Conservation (phyloP, 1,139 yeast species). For the Pichia kudriavzevii region DNA sequence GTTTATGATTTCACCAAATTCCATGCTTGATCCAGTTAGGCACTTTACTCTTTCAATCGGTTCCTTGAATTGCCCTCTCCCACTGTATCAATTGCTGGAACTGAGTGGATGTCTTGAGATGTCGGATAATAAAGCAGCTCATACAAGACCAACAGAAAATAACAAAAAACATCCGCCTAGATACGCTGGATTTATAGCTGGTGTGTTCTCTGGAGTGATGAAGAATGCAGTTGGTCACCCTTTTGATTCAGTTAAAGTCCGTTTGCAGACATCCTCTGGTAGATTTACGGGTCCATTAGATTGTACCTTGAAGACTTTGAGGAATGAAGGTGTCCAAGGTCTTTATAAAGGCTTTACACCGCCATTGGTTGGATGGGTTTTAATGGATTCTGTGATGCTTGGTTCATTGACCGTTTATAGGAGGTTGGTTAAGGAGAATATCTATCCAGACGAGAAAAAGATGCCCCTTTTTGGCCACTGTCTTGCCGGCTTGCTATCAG, state of each 20-base stretch:
- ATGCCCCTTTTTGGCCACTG: conserved; percentile 71
- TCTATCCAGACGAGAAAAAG: conserved; percentile 49
- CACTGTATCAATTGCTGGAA: no score
- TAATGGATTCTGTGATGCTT: conserved; percentile 85
- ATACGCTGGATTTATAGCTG: conserved; percentile 78
- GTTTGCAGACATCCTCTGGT: conserved; percentile 73
- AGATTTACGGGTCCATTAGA: conserved; percentile 77
- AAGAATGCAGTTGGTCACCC: conserved; percentile 92
- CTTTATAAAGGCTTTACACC: conserved; percentile 88
- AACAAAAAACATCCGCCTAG: conserved; percentile 42
- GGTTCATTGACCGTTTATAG: conserved; percentile 80
- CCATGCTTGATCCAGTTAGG: no score
- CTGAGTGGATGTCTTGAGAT: conserved; percentile 1
- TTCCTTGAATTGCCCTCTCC: no score
- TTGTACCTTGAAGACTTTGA: conserved; percentile 64
- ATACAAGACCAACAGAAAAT: no score
- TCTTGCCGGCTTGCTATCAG: conserved; percentile 74
- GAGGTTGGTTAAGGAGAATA: conserved; percentile 52
- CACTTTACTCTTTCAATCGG: conserved; percentile 1
- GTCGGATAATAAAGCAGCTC: conserved; percentile 7
- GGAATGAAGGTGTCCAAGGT: conserved; percentile 68
- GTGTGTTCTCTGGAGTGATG: conserved; percentile 78
- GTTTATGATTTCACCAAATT: no score
- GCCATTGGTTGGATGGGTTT: conserved; percentile 86
- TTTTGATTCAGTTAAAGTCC: conserved; percentile 81